Percentiles rank a stretch among this genome's conserved stretches.
Conservation (phyloP, 495 filamentous ascomycete species). For the Oleoguttula mirabilis region DNA sequence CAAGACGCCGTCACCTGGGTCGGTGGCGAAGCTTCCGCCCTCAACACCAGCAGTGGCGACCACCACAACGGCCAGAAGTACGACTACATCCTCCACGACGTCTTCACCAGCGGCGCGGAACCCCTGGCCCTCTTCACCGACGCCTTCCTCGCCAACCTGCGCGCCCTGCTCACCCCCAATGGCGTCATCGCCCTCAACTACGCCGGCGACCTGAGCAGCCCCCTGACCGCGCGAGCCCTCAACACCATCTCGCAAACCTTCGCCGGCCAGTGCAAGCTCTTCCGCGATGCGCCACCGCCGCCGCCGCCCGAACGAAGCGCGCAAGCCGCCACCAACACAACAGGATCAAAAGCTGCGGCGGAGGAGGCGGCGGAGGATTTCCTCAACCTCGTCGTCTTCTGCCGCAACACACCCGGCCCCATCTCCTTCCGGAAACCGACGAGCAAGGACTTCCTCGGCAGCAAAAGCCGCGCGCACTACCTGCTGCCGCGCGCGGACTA, state of each 20-base stretch:
- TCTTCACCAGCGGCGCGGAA: constrained; percentile 92
- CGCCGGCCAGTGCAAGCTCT: constrained; percentile 56
- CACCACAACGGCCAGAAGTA: no score
- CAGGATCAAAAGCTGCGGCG: background rate
- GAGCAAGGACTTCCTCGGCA: constrained; percentile 57
- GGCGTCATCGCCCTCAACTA: constrained; percentile 95
- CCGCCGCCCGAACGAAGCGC: constrained; percentile 11
- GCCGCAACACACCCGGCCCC: constrained; percentile 39
- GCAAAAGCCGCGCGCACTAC: constrained; percentile 52
- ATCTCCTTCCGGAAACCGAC: constrained; percentile 59
- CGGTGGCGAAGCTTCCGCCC: background rate
- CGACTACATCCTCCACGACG: constrained; percentile 92
- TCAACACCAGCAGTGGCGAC: no score
- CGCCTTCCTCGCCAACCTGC: constrained; percentile 61
- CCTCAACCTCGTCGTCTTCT: constrained; percentile 83
- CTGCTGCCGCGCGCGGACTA: constrained; percentile 67
- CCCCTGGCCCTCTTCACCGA: constrained; percentile 76
- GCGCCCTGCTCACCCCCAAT: constrained; percentile 55
- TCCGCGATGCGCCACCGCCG: constrained; percentile 56
- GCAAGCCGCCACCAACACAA: background rate
- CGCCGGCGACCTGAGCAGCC: constrained; percentile 75
- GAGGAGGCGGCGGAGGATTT: constrained; percentile 43
- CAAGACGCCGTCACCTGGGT: constrained; percentile 73
- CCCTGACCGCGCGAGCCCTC: constrained; percentile 48
- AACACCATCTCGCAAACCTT: constrained; percentile 61